Base-by-base conservation (phyloP, 1,139 yeast species). In the Debaryomyces sp. region DNA sequence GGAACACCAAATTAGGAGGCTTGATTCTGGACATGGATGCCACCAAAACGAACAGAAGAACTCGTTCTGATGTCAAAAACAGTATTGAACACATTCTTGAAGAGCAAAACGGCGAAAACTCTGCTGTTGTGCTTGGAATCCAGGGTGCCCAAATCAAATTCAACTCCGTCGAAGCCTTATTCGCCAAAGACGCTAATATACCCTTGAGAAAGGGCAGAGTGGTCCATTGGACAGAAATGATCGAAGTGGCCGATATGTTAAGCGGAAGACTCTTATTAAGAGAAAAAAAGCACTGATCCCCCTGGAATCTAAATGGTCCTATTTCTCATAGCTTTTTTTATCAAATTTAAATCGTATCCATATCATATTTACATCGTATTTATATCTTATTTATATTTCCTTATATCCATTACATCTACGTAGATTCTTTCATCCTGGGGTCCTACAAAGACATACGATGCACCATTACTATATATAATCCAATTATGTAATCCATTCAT, bases 191-290 rank as follows among this genome's bases (percentile, higher is more conserved):
- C 52, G 84, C 94, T 1, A 77, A 86, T 61, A 67, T 83, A 30
- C 64, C 63, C 33, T 71, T 81, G 58, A 79, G 96, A 70, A 87
- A 85, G 70, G 89, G 92, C 47, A 72, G 69, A 49, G 78, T 79
- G 5, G 68, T 86, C 39, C 94, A 87, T 63, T 87, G 96, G 96
- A 70, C 73, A 44, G 73, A 78, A 44, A 75, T 84, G 71, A 77
- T 74, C 50, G 75, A 75, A 49, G 79, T 83, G 34, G 81, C 84
- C 49, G 89, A 85, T 59, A 80, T 87, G 61, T 73, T 87, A 60
- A 86, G 91, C 61, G 94, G 94, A 35, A 75, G 89, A 61, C 63
- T 77, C 46, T 64, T 74, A 53, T 63, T 84, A 43, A 71, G 85
- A 62, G 74, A 74, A 50, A 49, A 52, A 48, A 41, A 41, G 26